Percentiles rank a stretch among this genome's conserved stretches.
Conservation (phyloP, 352 stramenopile species). For the Globisporangium radiosum region DNA sequence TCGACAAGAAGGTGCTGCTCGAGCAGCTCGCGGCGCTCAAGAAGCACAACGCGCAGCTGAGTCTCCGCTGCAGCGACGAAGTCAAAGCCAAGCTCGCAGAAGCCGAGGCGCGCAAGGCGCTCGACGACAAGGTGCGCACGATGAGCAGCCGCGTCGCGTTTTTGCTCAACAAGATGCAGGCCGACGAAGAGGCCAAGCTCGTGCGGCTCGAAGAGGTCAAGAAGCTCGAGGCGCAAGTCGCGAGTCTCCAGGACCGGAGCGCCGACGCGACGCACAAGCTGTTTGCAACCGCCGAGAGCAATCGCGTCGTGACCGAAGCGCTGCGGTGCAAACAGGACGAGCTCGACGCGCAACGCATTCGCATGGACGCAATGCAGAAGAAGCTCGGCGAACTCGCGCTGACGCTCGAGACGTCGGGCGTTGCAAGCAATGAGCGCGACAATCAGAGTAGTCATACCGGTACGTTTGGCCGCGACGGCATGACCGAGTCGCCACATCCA, state of each 20-base stretch:
- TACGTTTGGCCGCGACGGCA: conserved; percentile 12
- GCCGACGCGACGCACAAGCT: conserved; percentile 89
- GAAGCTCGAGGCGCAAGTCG: conserved; percentile 91
- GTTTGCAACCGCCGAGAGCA: conserved; percentile 86
- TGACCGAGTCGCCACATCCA: conserved; percentile 24
- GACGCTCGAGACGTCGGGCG: conserved; percentile 49
- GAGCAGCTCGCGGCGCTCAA: conserved; percentile 94
- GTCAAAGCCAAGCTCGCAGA: conserved; percentile 92
- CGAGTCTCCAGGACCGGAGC: conserved; percentile 82
- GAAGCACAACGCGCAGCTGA: conserved; percentile 93
- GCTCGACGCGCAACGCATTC: conserved; percentile 79
- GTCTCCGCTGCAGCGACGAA: conserved; percentile 88
- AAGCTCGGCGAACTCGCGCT: conserved; percentile 58
- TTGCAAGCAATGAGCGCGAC: conserved; percentile 15
- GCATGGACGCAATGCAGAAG: conserved; percentile 69
- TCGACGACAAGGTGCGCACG: conserved; percentile 92
- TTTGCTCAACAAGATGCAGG: conserved; percentile 96
- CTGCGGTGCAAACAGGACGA: conserved; percentile 87
- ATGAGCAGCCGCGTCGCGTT: conserved; percentile 91
- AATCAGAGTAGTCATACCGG: conserved; percentile 19
- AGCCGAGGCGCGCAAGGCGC: conserved; percentile 87
- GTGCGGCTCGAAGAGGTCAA: conserved; percentile 92
- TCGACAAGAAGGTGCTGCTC: conserved; percentile 92
- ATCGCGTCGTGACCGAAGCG: conserved; percentile 90
- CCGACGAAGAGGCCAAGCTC: conserved; percentile 92